phyloP scores from a whole-genome alignment of 2,329 filamentous ascomycete genomes.

The Colletotrichum lini region DNA sequence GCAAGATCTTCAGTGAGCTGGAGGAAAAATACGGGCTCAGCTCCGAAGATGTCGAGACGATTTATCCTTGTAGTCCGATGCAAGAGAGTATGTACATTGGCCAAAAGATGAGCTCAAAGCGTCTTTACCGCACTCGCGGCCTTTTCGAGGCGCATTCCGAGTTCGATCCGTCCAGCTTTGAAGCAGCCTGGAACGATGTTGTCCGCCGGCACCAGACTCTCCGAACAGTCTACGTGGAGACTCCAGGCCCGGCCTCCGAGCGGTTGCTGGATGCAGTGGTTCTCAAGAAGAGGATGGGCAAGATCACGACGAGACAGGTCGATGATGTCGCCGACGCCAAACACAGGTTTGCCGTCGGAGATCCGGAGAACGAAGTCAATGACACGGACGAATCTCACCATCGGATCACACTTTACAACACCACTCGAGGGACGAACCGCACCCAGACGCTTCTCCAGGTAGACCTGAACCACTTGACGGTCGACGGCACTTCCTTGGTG shows the following conservation, averaged over 20 bases:
- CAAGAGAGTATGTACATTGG: constrained; percentile 56
- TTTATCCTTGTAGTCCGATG: constrained; percentile 56
- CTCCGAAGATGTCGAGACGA: constrained; percentile 46
- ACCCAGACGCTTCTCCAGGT: constrained; percentile 7
- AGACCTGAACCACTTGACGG: constrained; percentile 33
- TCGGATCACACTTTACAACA: constrained; percentile 17
- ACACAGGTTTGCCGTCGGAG: constrained; percentile 11
- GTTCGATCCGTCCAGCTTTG: constrained; percentile 7
- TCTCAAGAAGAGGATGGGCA: constrained; percentile 30
- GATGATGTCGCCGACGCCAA: constrained; percentile 2
- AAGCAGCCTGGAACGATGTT: constrained; percentile 21
- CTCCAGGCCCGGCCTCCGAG: constrained; percentile 3
- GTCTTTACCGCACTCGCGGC: constrained; percentile 47
- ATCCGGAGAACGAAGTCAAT: neutral
- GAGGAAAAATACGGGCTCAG: neutral
- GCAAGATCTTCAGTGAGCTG: neutral
- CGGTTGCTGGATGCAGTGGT: constrained; percentile 30
- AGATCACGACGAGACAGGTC: constrained; percentile 30
- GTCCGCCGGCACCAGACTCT: constrained; percentile 41
- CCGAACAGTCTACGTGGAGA: constrained; percentile 31
- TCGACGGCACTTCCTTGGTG: constrained; percentile 32
- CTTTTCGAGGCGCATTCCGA: neutral
- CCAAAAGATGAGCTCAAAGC: constrained; percentile 44
- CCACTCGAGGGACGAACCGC: neutral
- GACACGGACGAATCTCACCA: constrained; percentile 6